Evolutionary conservation across 495 filamentous ascomycete genomes (phyloP).

Genomic region (Trichoderma reesei): DNA sequence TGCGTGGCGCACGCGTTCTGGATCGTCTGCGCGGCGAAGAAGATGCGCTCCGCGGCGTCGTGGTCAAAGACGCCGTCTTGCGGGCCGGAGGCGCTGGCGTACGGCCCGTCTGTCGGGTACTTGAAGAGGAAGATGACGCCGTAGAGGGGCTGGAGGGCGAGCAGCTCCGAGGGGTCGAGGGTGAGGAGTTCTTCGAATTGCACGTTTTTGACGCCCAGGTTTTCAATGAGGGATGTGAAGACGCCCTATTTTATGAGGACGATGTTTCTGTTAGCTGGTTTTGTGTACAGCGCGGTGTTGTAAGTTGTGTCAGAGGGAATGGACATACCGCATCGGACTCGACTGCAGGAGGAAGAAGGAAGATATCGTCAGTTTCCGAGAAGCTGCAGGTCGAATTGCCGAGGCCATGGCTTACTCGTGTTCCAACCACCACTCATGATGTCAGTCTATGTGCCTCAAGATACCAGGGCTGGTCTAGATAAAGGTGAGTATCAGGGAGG

Average conservation of each 20-base stretch:
- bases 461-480: neutral
- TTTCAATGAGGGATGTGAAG: conserved; percentile 89
- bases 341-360: conserved; percentile 41
- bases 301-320: conserved; percentile 3
- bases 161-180: conserved; percentile 72
- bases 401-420: conserved; percentile 12
- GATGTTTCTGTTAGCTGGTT: conserved; percentile 8
- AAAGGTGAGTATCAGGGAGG: neutral
- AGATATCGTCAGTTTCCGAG: conserved; percentile 21
- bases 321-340: conserved; percentile 83
- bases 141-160: conserved; percentile 73
- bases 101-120: conserved; percentile 69
- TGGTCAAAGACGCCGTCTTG: conserved; percentile 77
- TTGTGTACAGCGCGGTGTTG: neutral
- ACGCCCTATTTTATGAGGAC: conserved; percentile 56
- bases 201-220: conserved; percentile 81
- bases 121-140: conserved; percentile 99
- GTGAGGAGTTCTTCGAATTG: conserved; percentile 96
- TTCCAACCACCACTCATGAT: conserved; percentile 53
- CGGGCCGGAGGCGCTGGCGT: conserved; percentile 45
- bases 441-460: neutral
- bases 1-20: conserved; percentile 99
- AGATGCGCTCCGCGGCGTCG: conserved; percentile 61
- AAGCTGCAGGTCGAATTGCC: neutral
- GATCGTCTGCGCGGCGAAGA: conserved; percentile 96